These are phyloP conservation scores for Ramalina peruviana DNA, from an alignment of 495 filamentous ascomycete species.

Conservation along the genomic window DNA sequence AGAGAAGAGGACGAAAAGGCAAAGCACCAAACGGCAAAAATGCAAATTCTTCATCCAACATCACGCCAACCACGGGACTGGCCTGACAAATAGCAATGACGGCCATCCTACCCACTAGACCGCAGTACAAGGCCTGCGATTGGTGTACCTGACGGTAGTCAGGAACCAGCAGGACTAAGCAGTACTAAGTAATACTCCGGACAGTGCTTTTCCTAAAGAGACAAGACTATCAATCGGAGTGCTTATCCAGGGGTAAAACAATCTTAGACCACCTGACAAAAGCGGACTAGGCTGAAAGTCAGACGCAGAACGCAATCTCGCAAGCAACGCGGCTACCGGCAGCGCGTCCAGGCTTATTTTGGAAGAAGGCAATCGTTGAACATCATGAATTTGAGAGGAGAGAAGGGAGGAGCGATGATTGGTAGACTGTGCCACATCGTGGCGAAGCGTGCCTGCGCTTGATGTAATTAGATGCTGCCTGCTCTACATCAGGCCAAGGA, in stretches of 20 bases:
- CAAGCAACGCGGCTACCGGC: neutral
- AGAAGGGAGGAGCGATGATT: too few relatives aligned
- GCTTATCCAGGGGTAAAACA: too few relatives aligned
- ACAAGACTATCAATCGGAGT: too few relatives aligned
- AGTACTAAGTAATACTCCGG: too few relatives aligned
- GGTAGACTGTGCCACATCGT: too few relatives aligned
- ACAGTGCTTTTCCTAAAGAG: too few relatives aligned
- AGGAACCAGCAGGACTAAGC: neutral
- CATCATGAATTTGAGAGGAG: neutral
- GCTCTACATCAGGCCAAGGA: too few relatives aligned
- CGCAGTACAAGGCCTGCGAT: neutral
- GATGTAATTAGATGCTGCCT: too few relatives aligned
- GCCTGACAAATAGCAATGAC: neutral
- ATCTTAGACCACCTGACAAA: too few relatives aligned
- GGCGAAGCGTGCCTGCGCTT: too few relatives aligned
- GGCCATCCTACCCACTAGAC: neutral
- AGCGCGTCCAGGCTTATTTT: neutral
- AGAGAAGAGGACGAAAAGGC: neutral
- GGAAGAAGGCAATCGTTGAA: neutral
- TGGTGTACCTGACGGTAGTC: slow-evolving; percentile 3
- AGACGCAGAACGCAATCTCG: neutral
- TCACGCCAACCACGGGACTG: neutral
- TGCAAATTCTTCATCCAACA: neutral
- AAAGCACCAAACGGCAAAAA: neutral
- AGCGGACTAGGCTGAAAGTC: neutral